Evolutionary conservation across 176 grass and related monocot species (phyloP), one percentile per base, ranked within the genome.

Genomic region (Zizania latifolia): DNA sequence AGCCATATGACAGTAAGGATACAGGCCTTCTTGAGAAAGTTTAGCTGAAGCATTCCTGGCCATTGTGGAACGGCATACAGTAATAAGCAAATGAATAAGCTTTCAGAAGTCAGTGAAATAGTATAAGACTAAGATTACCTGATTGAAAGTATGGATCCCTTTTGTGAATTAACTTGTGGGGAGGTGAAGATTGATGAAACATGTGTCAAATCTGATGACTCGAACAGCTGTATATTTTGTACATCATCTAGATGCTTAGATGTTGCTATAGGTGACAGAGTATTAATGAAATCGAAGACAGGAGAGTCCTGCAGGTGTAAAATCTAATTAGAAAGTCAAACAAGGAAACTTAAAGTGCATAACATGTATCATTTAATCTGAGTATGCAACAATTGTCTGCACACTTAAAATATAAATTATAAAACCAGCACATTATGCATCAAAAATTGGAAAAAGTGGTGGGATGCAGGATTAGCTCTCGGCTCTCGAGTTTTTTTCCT

Each of bases 251-350:
- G 41, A 75, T 79, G 70, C 60, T 86, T 82, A 68, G 81, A 66
- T 56, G 83, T 66, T 27, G 72, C 65, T 78, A 92, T 92, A n/a
- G 90, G 90, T 17, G 90, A 86, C 8, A 92, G 77, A 69, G 54
- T 89, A 61, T 89, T 89, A 70, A 89, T 77, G 71, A 89, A 92
- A 66, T 92, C 86, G 50, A 92, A 89, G 37, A 92, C 58, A 4
- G 86, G 86, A 65, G 90, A 92, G 70, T 92, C 86, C 86, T 92
- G 86, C 82, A 77, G 38, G 29, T 78, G 55, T 34, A 26, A 85
- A 62, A 70, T 58, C 15, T 29, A 61, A 44, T 62, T 32, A 78
- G 44, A 22, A 59, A 68, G 6, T n/a, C 26, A 51, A 1, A 34
- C 12, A 66, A 81, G 32, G 24, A 6, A 67, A 69, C 6, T 19